Evolutionary conservation across 1,284 basidiomycete species (phyloP), one percentile per base, ranked within the genome.

Genomic region (Tremellales sp.): DNA sequence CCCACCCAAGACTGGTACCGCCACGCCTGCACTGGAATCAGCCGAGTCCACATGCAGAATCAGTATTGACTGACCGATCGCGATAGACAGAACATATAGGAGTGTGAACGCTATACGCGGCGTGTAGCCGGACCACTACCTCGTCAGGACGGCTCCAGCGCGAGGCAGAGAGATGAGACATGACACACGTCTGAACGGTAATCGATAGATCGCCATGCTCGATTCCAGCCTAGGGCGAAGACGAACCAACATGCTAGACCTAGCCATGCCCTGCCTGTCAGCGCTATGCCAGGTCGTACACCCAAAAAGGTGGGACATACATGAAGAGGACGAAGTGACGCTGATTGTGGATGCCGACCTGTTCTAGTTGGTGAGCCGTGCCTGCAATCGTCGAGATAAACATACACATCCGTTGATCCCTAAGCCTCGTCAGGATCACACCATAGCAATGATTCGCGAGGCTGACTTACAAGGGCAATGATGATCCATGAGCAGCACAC

Each of bases 281-380:
- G 26, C 21, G 36, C n/a, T 27, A 33, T 22, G n/a, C 43, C 2
- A 26, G 43, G 17, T 24, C 13, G 31, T 13, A 24, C 33, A 37
- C 25, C 19, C 19, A 25, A 22, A 19, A 35, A 33, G 33, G 27
- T 2, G 12, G 13, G 22, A 74, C 82, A 46, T 52, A 87, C 89
- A 97, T 86, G 80, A 97, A 98, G 29, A 97, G 77, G 27, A 96
- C 81, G 64, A 98, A 98, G 74, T 97, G 90, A 0, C 94, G 82
- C 71, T 97, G 93, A 67, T 98, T 98, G 68, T 94, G 80, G 6
- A 97, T 71, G 2, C 96, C 94, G 22, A 98, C 79, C 73, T 75
- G 52, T 40, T 17, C 15, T 31, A 15, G 27, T 11, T 26, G 3
- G 23, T 15, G n/a, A 12, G 19, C 17, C 15, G 29, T 19, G 17